Percentiles rank a stretch among this genome's conserved stretches.
Evolutionary conservation across 176 grass and related monocot species (phyloP).

Genomic region (barley (Hordeum vulgare)): MorexV3_pseudomolecules_assembly NC_058520.1:368722642-368723141

Average conservation of each 20-base stretch:
- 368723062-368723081: conserved; percentile 99
- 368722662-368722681: neutral
- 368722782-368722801: neutral
- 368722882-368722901: too few relatives aligned
- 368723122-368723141: conserved; percentile 66
- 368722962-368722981: neutral
- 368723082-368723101: conserved; percentile 89
- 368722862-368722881: too few relatives aligned
- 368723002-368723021: neutral
- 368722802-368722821: neutral
- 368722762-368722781: neutral
- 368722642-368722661: neutral
- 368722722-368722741: neutral
- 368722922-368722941: neutral
- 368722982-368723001: neutral
- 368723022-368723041: neutral
- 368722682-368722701: neutral
- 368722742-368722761: neutral
- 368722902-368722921: neutral
- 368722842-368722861: neutral
- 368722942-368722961: neutral
- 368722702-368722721: neutral
- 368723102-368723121: conserved; percentile 95
- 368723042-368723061: neutral
- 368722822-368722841: neutral